Evolutionary conservation across 306 rosid genomes (phyloP), one percentile per base, ranked within the genome.

Genomic region (Casuarina glauca): DNA sequence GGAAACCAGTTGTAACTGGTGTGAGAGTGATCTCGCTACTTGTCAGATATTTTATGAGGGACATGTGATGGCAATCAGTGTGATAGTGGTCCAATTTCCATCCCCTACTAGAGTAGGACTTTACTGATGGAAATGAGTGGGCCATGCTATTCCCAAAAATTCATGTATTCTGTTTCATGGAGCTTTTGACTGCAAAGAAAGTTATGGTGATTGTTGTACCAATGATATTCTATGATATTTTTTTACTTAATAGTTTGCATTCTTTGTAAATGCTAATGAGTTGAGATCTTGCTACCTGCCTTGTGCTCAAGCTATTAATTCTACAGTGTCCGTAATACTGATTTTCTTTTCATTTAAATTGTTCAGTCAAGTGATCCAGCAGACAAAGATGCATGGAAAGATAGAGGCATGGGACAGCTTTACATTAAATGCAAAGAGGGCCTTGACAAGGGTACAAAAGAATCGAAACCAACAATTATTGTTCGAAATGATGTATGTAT

Each of bases 401-500:
- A 43, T 3, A 43, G 45, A 43, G 45, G 45, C 45, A 43, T 43
- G 45, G 45, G 45, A 1, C 45, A 43, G 45, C 45, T 43, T 43
- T 43, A 43, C 45, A 43, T 43, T 43, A 43, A 43, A 43, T 43
- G 45, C 45, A 43, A 43, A 43, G 45, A 43, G 45, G 45, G 45
- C 6, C 5, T 43, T 5, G 45, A 43, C 45, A 43, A 43, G 6
- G 45, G 45, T 43, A 43, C 45, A 43, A 43, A 43, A 43, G 45
- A 43, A 43, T 43, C 6, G 5, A 43, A 43, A 43, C 45, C 45
- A 43, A 43, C 96, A 36, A 82, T 96, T 58, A 50, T 96, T 81
- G 94, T 96, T 85, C 92, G 99, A 58, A 96, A 96, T 73, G 99
- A 96, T 82, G 99, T 96, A 87, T 63, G 88, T 78, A 82, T 49